These are phyloP conservation scores for Pilobolus umbonatus DNA, from an alignment of 192 early-diverging fungal species.

Conservation along the genomic window DNA sequence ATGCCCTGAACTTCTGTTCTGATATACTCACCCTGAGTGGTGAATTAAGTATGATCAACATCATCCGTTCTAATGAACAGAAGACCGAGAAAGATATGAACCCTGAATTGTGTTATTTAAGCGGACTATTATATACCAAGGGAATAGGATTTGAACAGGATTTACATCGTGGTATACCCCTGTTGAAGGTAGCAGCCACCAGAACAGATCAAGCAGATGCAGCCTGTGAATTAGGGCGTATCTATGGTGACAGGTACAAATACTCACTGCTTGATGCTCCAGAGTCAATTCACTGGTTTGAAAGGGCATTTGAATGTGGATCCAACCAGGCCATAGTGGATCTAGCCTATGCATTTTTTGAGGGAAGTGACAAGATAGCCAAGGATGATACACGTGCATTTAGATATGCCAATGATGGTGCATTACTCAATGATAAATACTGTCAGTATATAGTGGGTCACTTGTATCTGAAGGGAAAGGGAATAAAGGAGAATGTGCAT, in stretches of 20 bases:
- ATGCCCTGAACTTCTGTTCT: conserved; percentile 9
- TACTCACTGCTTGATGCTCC: conserved; percentile 10
- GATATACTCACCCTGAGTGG: not conserved
- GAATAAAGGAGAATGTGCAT: not conserved
- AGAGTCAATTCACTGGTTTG: conserved; percentile 22
- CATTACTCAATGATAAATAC: conserved; percentile 20
- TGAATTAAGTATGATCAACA: not conserved
- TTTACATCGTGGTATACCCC: conserved; percentile 9
- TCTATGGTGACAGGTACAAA: conserved; percentile 30
- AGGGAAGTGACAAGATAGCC: conserved; percentile 5
- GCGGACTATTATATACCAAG: conserved; percentile 21
- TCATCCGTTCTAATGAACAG: conserved; percentile 1
- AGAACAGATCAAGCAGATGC: conserved; percentile 15
- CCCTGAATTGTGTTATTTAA: conserved; percentile 16
- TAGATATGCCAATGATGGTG: conserved; percentile 24
- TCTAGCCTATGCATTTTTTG: conserved; percentile 29
- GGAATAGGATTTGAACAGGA: conserved; percentile 21
- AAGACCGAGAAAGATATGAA: not conserved
- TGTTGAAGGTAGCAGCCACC: conserved; percentile 9
- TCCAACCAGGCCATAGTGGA: conserved; percentile 25
- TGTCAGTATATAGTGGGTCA: conserved; percentile 32
- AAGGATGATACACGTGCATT: conserved; percentile 25
- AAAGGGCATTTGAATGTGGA: conserved; percentile 19
- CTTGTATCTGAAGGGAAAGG: conserved; percentile 25
- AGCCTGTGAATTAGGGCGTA: conserved; percentile 25